Percentiles rank a stretch among this genome's conserved stretches.
These are phyloP conservation scores for Fusarium concolor DNA, from an alignment of 2,329 filamentous ascomycete species.

Conservation along the genomic window DNA sequence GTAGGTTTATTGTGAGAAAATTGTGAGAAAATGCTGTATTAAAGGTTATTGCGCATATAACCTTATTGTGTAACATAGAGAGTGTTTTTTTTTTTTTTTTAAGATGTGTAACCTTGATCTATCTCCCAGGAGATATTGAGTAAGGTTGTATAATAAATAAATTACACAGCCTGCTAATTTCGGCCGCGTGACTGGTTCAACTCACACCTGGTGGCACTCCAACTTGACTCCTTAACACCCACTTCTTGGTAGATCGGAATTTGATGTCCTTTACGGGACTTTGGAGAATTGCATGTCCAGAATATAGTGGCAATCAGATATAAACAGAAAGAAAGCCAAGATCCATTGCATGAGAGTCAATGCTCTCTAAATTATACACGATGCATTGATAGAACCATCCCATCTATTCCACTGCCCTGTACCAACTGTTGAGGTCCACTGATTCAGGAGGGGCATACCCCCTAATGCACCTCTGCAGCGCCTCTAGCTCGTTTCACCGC, in stretches of 20 bases:
- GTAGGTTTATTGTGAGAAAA: too few species aligned
- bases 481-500: constrained; percentile 38
- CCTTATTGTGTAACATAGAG: too few species aligned
- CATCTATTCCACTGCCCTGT: constrained; percentile 9
- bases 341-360: not conserved
- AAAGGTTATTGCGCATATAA: too few species aligned
- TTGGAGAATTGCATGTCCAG: not conserved
- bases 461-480: constrained; percentile 33
- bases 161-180: constrained; percentile 27
- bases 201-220: constrained; percentile 24
- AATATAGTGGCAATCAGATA: too few species aligned
- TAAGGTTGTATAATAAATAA: too few species aligned
- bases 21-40: too few species aligned
- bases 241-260: constrained; percentile 25
- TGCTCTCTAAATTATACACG: not conserved
- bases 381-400: constrained; percentile 14
- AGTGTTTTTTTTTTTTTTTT: too few species aligned
- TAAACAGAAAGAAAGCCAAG: not conserved
- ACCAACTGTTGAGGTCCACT: constrained; percentile 5
- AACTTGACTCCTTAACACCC: constrained; percentile 18
- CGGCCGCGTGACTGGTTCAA: constrained; percentile 18
- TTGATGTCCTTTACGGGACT: constrained; percentile 2
- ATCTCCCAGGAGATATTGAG: too few species aligned
- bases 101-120: too few species aligned
- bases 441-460: constrained; percentile 35